Conservation (phyloP, 1,284 basidiomycete species). For the Farysia itapuensis region DNA sequence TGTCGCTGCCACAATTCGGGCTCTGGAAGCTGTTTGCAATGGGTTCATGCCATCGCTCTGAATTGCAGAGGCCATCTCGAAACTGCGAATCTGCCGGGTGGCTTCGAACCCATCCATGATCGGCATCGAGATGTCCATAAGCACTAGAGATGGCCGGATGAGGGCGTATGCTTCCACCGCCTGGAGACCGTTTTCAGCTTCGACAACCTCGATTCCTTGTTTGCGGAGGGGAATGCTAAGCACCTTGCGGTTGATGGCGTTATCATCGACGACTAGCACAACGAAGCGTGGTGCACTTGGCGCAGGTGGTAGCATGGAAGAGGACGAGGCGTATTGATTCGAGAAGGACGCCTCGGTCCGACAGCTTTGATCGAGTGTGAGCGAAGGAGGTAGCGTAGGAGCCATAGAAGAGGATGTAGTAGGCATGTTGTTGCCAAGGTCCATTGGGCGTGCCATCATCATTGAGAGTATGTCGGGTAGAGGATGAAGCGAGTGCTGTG, state of each 20-base stretch:
- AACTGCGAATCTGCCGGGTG: conserved; percentile 34
- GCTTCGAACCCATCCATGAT: conserved; percentile 49
- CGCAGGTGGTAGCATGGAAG: neutral
- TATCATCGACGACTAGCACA: conserved; percentile 53
- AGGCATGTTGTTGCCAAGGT: too few relatives aligned
- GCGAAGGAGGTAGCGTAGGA: neutral
- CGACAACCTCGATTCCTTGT: conserved; percentile 29
- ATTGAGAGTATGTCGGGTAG: too few relatives aligned
- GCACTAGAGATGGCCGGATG: conserved; percentile 29
- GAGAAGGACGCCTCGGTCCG: neutral
- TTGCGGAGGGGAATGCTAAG: conserved; percentile 37
- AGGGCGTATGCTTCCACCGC: conserved; percentile 35
- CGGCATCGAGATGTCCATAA: conserved; percentile 57
- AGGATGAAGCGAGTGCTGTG: too few relatives aligned
- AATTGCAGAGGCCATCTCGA: conserved; percentile 5
- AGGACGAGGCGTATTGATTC: neutral
- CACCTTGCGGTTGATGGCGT: conserved; percentile 48
- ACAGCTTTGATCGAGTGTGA: neutral
- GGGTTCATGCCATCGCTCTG: conserved; percentile 2
- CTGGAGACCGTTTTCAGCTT: conserved; percentile 42
- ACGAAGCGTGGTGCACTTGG: conserved; percentile 14
- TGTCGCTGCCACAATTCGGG: conserved; percentile 43
- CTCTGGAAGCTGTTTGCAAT: conserved; percentile 7
- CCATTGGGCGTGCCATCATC: too few relatives aligned
- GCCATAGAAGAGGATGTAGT: too few relatives aligned